Percentiles rank a stretch among this genome's conserved stretches.
These are phyloP conservation scores for Hypoxylon sp. DNA, from an alignment of 2,329 filamentous ascomycete genomes.

Conservation along the genomic window DNA sequence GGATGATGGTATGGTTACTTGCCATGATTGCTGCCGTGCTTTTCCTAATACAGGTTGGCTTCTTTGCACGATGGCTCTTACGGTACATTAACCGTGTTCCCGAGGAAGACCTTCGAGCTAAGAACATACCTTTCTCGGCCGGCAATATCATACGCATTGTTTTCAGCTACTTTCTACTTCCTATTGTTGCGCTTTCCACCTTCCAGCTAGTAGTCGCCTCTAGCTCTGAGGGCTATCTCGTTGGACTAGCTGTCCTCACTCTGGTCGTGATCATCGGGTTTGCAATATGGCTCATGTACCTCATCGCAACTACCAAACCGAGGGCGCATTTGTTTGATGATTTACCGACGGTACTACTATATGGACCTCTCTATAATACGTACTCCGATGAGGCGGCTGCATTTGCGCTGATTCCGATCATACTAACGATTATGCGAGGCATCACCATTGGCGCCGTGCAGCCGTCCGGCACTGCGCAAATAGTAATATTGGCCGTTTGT, in stretches of 20 bases:
- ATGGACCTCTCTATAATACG: conserved; percentile 96
- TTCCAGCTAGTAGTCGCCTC: conserved; percentile 88
- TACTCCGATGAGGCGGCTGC: conserved; percentile 94
- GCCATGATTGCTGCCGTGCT: conserved; percentile 79
- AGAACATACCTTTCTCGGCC: conserved; percentile 89
- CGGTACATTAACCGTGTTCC: conserved; percentile 78
- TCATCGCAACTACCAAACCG: conserved; percentile 85
- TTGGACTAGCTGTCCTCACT: conserved; percentile 81
- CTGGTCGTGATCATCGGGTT: conserved; percentile 81
- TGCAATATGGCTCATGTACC: conserved; percentile 81
- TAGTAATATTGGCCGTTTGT: conserved; percentile 92
- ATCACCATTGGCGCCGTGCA: conserved; percentile 94
- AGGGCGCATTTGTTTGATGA: conserved; percentile 94
- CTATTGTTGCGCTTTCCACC: conserved; percentile 86
- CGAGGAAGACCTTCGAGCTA: conserved; percentile 89
- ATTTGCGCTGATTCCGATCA: conserved; percentile 88
- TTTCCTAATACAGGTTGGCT: conserved; percentile 81
- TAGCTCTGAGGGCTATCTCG: conserved; percentile 76
- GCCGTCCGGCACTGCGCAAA: conserved; percentile 90
- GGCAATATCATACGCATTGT: conserved; percentile 87
- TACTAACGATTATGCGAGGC: conserved; percentile 87
- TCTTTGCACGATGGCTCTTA: conserved; percentile 81
- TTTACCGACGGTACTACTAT: conserved; percentile 87
- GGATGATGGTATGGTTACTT: conserved; percentile 92
- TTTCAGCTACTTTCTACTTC: conserved; percentile 93